These are phyloP conservation scores for Aegilops bicornis DNA, from an alignment of 176 grass and related monocot species.

Conservation along the genomic window DNA sequence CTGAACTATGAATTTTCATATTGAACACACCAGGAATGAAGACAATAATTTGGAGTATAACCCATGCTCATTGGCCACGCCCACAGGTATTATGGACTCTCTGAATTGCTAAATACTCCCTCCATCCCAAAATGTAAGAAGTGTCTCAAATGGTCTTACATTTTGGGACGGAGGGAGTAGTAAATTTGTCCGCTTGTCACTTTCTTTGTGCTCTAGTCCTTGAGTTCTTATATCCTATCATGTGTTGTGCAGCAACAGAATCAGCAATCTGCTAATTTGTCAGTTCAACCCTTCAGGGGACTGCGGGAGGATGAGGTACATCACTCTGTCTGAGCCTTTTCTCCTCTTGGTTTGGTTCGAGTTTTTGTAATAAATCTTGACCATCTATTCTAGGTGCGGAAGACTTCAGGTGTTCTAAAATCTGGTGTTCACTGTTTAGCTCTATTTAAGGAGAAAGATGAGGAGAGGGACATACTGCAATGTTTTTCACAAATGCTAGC, in stretches of 20 bases:
- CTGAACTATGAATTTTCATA: constrained; percentile 29
- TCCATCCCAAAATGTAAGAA: too few relatives aligned
- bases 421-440: constrained; percentile 91
- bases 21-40: constrained; percentile 82
- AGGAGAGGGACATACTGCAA: constrained; percentile 94
- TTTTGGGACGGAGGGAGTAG: too few relatives aligned
- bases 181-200: constrained; percentile 5
- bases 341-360: constrained; percentile 26
- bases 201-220: constrained; percentile 11
- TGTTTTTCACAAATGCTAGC: constrained; percentile 87
- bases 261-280: constrained; percentile 84
- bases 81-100: constrained; percentile 57
- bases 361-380: constrained; percentile 22
- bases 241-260: constrained; percentile 75
- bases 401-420: constrained; percentile 91
- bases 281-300: constrained; percentile 77
- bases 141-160: too few relatives aligned
- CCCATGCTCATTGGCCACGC: constrained; percentile 86
- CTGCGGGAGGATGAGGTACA: constrained; percentile 91
- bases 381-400: constrained; percentile 66
- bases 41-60: constrained; percentile 99
- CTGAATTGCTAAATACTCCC: constrained; percentile 3
- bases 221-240: constrained; percentile 32
- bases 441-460: constrained; percentile 96
- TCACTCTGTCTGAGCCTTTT: constrained; percentile 20